These are phyloP conservation scores for Diospyros kaki DNA, from an alignment of 148 eudicot species.

Conservation along the genomic window DNA sequence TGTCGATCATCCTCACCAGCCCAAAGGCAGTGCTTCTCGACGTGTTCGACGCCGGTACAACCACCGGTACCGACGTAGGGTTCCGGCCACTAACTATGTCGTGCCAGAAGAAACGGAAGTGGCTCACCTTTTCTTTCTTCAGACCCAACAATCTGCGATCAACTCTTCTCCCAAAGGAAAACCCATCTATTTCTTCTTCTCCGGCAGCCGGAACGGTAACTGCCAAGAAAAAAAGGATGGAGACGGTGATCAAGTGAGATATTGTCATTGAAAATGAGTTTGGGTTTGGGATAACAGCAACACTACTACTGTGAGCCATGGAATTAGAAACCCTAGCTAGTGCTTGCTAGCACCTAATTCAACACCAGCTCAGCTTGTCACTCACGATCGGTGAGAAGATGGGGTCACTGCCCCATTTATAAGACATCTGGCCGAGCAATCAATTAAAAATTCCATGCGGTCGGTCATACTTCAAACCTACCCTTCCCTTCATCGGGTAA, in stretches of 20 bases:
- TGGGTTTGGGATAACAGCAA: no score
- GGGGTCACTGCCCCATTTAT: no score
- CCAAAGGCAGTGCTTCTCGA: conserved; percentile 36
- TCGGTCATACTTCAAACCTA: no score
- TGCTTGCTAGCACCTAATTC: no score
- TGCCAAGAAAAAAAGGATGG: neutral
- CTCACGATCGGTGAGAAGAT: no score
- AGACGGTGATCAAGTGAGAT: conserved; percentile 5
- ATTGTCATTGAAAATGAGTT: neutral
- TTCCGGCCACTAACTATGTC: conserved; percentile 38
- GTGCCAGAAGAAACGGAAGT: conserved; percentile 57
- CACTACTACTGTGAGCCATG: no score
- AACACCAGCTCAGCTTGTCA: no score
- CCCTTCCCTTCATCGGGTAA: no score
- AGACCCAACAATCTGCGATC: neutral
- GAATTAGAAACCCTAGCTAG: no score
- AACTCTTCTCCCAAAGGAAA: neutral
- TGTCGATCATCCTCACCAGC: conserved; percentile 26
- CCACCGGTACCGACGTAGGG: conserved; percentile 36
- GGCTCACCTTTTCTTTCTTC: conserved; percentile 41
- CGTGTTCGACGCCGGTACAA: conserved; percentile 17
- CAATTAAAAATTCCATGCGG: no score
- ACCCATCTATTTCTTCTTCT: neutral
- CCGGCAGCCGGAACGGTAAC: conserved; percentile 2
- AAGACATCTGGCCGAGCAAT: no score